Evolutionary conservation across 495 filamentous ascomycete species (phyloP).

Genomic region (Neurospora sp.): DNA sequence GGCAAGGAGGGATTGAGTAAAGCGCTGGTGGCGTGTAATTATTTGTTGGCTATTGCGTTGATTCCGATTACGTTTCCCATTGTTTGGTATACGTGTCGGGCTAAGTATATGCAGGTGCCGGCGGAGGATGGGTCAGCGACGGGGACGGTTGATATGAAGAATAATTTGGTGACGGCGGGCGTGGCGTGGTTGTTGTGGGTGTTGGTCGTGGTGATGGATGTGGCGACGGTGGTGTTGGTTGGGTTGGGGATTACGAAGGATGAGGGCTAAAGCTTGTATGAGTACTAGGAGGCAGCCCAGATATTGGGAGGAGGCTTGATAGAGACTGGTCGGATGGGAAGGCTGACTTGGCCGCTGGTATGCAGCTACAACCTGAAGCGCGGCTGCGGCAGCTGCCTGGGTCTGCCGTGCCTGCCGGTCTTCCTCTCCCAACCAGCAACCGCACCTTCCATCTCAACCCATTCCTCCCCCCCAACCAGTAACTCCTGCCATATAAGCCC

Average conservation of each 20-base stretch:
- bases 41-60: slow-evolving; percentile 34
- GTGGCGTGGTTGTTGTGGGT: slow-evolving; percentile 13
- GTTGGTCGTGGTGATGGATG: slow-evolving; percentile 13
- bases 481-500: background rate
- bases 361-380: no score
- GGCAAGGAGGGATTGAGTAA: slow-evolving; percentile 37
- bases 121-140: background rate
- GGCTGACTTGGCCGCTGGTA: no score
- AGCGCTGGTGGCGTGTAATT: slow-evolving; percentile 34
- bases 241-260: slow-evolving; percentile 7
- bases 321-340: no score
- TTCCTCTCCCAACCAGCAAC: no score
- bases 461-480: no score
- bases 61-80: slow-evolving; percentile 37
- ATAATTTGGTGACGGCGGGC: background rate
- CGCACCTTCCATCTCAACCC: no score
- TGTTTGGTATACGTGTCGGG: slow-evolving; percentile 34
- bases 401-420: no score
- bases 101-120: slow-evolving; percentile 35
- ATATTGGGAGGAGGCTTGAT: no score
- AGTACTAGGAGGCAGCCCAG: no score
- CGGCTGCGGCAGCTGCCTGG: no score
- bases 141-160: slow-evolving; percentile 5
- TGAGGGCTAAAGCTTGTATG: background rate
- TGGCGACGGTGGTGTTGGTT: slow-evolving; percentile 12